Percentiles rank a stretch among this genome's conserved stretches.
These are phyloP conservation scores for Sequoia sempervirens DNA, from an alignment of 75 land plant genomes.

Conservation along the genomic window DNA sequence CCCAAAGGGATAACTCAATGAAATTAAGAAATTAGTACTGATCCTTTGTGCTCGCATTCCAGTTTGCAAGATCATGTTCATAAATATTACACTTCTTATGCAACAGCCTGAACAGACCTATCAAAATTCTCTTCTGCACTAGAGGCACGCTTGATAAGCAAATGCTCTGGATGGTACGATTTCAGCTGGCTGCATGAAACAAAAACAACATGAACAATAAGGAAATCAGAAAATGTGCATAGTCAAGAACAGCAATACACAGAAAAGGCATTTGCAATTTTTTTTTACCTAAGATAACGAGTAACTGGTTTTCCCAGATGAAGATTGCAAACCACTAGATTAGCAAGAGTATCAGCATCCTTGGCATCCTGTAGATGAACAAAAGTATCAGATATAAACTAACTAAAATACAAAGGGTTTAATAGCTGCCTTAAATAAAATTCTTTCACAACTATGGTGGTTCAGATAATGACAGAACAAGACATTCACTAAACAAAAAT, in stretches of 20 bases:
- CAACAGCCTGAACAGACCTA: constrained; percentile 69
- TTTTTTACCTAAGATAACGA: constrained; percentile 78
- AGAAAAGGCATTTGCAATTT: background rate
- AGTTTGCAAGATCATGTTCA: background rate
- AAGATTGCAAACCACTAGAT: constrained; percentile 88
- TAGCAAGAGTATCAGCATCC: constrained; percentile 94
- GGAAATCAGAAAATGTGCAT: background rate
- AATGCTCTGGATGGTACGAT: constrained; percentile 73
- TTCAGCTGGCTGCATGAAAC: constrained; percentile 74
- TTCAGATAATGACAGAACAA: background rate
- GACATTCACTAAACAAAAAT: background rate
- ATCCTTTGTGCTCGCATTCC: background rate
- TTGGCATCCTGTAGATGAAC: constrained; percentile 75
- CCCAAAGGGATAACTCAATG: background rate
- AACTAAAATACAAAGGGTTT: background rate
- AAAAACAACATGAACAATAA: constrained; percentile 8
- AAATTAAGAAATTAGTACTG: background rate
- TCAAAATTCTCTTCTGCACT: constrained; percentile 81
- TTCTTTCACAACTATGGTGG: background rate
- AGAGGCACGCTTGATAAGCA: constrained; percentile 55
- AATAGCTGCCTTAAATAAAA: no score
- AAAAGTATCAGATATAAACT: background rate
- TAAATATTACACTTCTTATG: constrained; percentile 24
- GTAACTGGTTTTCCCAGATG: constrained; percentile 85
- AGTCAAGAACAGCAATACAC: background rate